phyloP scores from a whole-genome alignment of 2,329 filamentous ascomycete genomes.

The Beauveria australis region DNA sequence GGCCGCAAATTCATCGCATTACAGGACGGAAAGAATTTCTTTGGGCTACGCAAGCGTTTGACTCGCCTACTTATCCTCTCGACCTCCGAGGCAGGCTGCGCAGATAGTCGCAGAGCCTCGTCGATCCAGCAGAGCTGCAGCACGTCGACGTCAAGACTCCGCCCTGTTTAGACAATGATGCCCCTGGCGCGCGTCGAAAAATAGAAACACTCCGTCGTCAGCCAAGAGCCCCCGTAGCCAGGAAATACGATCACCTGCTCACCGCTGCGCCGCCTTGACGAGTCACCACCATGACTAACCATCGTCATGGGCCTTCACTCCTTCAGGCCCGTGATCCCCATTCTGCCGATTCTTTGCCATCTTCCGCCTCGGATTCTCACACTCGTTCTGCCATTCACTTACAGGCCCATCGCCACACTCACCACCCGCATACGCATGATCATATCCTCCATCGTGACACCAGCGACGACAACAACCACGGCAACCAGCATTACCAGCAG shows the following conservation, averaged over 20 bases:
- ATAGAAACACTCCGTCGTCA: constrained; percentile 14
- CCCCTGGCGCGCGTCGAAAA: constrained; percentile 14
- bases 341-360: constrained; percentile 3
- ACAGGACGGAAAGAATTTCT: background rate
- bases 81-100: background rate
- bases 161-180: constrained; percentile 12
- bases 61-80: background rate
- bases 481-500: constrained; percentile 3
- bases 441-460: constrained; percentile 19
- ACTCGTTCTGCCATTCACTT: constrained; percentile 18
- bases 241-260: constrained; percentile 16
- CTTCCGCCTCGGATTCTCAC: constrained; percentile 18
- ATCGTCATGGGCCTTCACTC: constrained; percentile 29
- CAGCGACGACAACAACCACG: constrained; percentile 16
- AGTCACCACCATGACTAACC: constrained; percentile 26
- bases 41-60: background rate
- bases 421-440: constrained; percentile 13
- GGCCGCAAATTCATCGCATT: background rate
- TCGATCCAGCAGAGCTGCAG: background rate
- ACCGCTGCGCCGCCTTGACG: constrained; percentile 14
- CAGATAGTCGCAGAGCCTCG: background rate
- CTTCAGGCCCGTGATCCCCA: constrained; percentile 24
- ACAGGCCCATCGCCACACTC: constrained; percentile 15
- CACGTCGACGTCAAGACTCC: constrained; percentile 8
- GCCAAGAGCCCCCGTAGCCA: constrained; percentile 13